Evolutionary conservation across 2,329 filamentous ascomycete genomes (phyloP).

Genomic region (Fusarium sp.): DNA sequence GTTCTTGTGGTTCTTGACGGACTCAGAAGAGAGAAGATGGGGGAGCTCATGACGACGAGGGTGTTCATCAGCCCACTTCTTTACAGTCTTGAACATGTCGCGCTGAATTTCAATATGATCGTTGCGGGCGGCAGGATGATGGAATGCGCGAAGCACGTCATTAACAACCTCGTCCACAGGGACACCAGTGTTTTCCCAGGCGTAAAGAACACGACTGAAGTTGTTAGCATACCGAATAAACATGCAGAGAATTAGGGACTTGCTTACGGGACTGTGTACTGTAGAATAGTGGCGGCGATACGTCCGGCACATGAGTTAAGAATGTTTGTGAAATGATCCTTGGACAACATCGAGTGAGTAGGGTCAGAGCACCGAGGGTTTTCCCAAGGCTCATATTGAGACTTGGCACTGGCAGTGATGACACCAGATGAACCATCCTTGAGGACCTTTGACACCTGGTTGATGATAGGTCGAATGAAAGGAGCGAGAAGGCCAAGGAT

Average conservation of each 20-base stretch:
- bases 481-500: conserved; percentile 91
- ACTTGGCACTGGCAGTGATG: conserved; percentile 77
- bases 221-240: conserved; percentile 15
- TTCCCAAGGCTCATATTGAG: conserved; percentile 86
- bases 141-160: conserved; percentile 87
- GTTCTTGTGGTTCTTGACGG: conserved; percentile 87
- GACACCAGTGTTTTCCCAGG: conserved; percentile 90
- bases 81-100: conserved; percentile 90
- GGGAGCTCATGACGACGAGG: conserved; percentile 79
- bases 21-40: conserved; percentile 83
- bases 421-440: conserved; percentile 87
- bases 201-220: conserved; percentile 82
- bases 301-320: conserved; percentile 83
- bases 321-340: conserved; percentile 87
- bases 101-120: conserved; percentile 83
- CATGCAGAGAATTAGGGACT: background rate
- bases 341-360: conserved; percentile 86
- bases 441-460: conserved; percentile 84
- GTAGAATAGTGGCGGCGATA: conserved; percentile 80
- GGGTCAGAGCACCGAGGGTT: conserved; percentile 82
- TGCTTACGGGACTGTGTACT: conserved; percentile 85
- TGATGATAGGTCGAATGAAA: conserved; percentile 93
- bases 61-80: conserved; percentile 82
- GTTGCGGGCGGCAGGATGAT: conserved; percentile 88
- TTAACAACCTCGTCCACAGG: conserved; percentile 86